These are phyloP conservation scores for Lachancea sp. DNA, from an alignment of 805 yeast genomes.

Conservation along the genomic window DNA sequence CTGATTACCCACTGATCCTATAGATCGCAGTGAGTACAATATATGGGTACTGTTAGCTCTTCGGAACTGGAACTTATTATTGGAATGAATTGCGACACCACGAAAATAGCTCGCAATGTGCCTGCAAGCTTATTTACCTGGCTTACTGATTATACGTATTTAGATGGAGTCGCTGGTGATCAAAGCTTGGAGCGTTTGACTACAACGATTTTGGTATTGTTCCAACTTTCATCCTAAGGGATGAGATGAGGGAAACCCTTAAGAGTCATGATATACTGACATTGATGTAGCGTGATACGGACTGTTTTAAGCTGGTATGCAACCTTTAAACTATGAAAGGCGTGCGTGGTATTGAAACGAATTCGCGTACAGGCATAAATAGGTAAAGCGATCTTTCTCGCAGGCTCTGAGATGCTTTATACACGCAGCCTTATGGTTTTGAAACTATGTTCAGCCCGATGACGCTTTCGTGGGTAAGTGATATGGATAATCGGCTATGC, in stretches of 20 bases:
- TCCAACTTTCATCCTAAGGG: not conserved
- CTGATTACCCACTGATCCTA: not conserved
- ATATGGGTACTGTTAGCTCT: not conserved
- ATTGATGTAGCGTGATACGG: not conserved
- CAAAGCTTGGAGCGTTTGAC: not conserved
- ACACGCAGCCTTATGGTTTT: no score
- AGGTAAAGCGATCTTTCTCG: no score
- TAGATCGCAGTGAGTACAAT: not conserved
- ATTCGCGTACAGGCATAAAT: no score
- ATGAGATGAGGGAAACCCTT: constrained; percentile 1
- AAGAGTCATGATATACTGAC: constrained; percentile 1
- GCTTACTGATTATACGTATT: not conserved
- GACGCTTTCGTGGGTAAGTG: no score
- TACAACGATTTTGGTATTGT: not conserved
- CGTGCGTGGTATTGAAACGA: no score
- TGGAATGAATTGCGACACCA: not conserved
- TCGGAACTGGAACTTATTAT: not conserved
- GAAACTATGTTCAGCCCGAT: no score
- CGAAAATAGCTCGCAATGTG: not conserved
- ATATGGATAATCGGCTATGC: no score
- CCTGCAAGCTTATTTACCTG: not conserved
- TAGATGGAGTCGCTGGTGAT: not conserved
- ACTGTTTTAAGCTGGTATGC: not conserved
- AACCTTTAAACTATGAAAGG: no score
- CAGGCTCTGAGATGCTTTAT: no score